Evolutionary conservation across 225 moss, liverwort and hornwort genomes (phyloP).

Genomic region (Asterella californica): DNA sequence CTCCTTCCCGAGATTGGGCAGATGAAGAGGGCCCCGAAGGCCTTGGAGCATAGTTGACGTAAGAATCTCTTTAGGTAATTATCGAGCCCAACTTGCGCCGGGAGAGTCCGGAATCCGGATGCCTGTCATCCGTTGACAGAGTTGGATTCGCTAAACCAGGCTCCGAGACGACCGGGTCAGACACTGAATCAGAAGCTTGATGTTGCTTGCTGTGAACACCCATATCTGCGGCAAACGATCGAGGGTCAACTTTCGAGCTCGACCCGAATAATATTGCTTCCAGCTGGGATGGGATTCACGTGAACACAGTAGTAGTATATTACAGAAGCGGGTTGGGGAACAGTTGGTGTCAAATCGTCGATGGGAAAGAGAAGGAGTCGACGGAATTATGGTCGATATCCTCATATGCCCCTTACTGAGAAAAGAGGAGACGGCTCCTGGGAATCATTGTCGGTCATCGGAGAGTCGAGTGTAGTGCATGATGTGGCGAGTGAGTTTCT

Average conservation of each 20-base stretch:
- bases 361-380: not conserved
- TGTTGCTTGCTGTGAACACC: not conserved
- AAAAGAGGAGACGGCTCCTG: not conserved
- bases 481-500: constrained; percentile 2
- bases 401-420: not conserved
- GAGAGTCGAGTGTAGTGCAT: not conserved
- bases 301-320: too few relatives aligned
- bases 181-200: not conserved
- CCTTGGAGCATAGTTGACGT: not conserved
- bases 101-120: not conserved
- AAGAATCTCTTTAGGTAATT: not conserved
- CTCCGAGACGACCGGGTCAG: not conserved
- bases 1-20: not conserved
- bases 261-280: not conserved
- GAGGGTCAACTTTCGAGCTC: not conserved
- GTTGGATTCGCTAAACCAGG: not conserved
- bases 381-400: not conserved
- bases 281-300: not conserved
- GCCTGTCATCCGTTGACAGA: not conserved
- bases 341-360: not conserved
- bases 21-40: not conserved
- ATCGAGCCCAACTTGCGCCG: not conserved
- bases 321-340: not conserved
- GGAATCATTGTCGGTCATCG: constrained; percentile 1
- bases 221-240: not conserved